Evolutionary conservation across 352 stramenopile species (phyloP), one percentile per base, ranked within the genome.

Genomic region (Phytophthora fragariae): DNA sequence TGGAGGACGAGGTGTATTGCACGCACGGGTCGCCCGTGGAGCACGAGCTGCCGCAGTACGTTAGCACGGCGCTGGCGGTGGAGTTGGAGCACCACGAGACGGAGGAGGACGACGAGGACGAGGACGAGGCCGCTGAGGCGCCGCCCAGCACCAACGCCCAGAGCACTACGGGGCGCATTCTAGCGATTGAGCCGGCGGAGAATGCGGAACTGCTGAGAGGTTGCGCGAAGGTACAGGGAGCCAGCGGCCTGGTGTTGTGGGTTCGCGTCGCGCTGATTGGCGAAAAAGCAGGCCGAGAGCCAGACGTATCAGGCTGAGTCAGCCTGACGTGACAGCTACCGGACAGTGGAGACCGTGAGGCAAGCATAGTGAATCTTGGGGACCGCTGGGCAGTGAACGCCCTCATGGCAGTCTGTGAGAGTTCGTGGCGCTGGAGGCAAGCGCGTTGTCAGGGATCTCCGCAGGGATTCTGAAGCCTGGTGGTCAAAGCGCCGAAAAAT

Each of bases 11-110:
- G 29, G 73, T 59, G 71, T 89, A 95, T 72, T 95, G 86, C 31
- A 81, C 86, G 53, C 88, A 95, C 27, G 85, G 81, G 65, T 91
- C 73, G 56, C 80, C 72, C 0, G 67, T 46, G 3, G 29, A 29
- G 53, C 84, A 92, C 5, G 46, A 39, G 17, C 27, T 19, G 33
- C 82, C 88, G 72, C 88, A 94, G 41, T 75, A 73, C 12, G 76
- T 86, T 49, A 94, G 85, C 54, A 82, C 65, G 27, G 83, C 80
- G 19, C 58, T 70, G 37, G 73, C 57, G 27, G 60, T 71, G 29
- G 81, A 68, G 69, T 91, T 81, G 31, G 27, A 63, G 62, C 88
- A 93, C 73, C 81, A 91, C 1, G 78, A 75, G 1, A 81, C 71
- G 60, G 63, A 72, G 8, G 72, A 75, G 5, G 72, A 75, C 5